Evolutionary conservation across 2,329 filamentous ascomycete species (phyloP), one percentile per base, ranked within the genome.

Genomic region (Meredithiella fracta): DNA sequence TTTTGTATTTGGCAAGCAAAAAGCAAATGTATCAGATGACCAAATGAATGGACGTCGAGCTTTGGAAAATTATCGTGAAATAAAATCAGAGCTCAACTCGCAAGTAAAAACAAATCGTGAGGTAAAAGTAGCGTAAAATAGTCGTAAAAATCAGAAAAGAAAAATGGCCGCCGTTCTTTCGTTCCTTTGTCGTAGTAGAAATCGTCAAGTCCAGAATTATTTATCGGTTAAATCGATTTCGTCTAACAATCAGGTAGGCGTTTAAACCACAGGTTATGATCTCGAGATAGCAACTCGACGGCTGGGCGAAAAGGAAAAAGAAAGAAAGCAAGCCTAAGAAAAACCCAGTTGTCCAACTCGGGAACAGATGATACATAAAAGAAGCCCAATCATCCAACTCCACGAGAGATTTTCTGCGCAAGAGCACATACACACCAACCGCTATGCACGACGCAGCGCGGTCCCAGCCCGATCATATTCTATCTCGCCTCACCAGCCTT

Each of bases 21-120:
- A 49, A 17, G 50, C 25, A 57, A 31, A 29, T 3, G 9, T 22
- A 38, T 8, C 22, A 53, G 44, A 55, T 31, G 42, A 31, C 53
- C 34, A 58, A 59, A 42, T 56, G 58, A 58, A 53, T 49, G 55
- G 55, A 57, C 56, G 56, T 53, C 49, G 59, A 49, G 52, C 47
- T 37, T 22, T 47, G 20, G 54, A 52, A n/a, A n/a, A 40, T 34
- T 22, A 34, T n/a, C 40, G 40, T 44, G 47, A 52, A 40, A n/a
- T 44, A 40, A 52, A 40, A 55, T 42, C 38, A 51, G 26, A 51
- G 37, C 56, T 57, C 56, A 37, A 58, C 51, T 54, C n/a, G 26
- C 38, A 47, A 23, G n/a, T 17, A 40, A 53, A 44, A 51, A 40
- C 17, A 50, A 47, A 25, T 29, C 17, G 25, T 37, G 26, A 56